phyloP scores from a whole-genome alignment of 2,329 filamentous ascomycete genomes.

The Cercospora canescens region DNA sequence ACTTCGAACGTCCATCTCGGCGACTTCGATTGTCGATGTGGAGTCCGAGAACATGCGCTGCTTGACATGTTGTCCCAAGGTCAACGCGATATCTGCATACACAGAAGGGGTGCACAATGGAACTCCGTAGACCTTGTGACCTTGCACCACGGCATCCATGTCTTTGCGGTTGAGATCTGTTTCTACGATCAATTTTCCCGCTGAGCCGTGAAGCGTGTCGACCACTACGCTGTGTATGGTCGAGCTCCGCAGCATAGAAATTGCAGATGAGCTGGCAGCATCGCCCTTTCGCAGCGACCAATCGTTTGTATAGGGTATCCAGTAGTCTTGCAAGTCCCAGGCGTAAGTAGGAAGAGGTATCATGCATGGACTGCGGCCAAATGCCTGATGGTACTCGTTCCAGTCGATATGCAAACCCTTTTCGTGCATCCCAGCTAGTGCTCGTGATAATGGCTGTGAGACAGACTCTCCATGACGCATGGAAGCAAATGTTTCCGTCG shows the following conservation, averaged over 20 bases:
- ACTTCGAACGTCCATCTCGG: slow-evolving; percentile 40
- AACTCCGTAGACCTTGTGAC: slow-evolving; percentile 48
- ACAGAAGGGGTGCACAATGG: slow-evolving; percentile 40
- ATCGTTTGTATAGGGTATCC: slow-evolving; percentile 36
- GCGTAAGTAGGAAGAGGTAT: slow-evolving; percentile 49
- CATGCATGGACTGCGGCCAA: slow-evolving; percentile 43
- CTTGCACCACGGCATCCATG: slow-evolving; percentile 41
- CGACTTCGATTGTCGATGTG: slow-evolving; percentile 38
- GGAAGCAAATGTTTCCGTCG: slow-evolving; percentile 4
- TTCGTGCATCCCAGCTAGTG: slow-evolving; percentile 52
- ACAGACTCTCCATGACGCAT: slow-evolving; percentile 16
- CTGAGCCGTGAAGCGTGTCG: slow-evolving; percentile 34
- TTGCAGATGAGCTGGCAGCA: slow-evolving; percentile 16
- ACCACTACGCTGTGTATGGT: slow-evolving; percentile 40
- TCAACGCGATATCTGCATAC: slow-evolving; percentile 39
- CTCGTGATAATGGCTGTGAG: slow-evolving; percentile 53
- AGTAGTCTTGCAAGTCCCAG: slow-evolving; percentile 38
- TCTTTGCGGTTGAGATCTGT: slow-evolving; percentile 45
- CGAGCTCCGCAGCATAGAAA: slow-evolving; percentile 18
- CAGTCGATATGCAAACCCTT: slow-evolving; percentile 59
- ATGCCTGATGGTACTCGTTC: slow-evolving; percentile 59
- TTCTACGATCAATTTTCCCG: slow-evolving; percentile 37
- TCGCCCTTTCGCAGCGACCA: slow-evolving; percentile 35
- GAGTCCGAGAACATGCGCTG: too few relatives aligned
- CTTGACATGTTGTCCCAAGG: slow-evolving; percentile 31